Conservation (phyloP, 352 stramenopile species). For the Paralagenidium karlingii region DNA sequence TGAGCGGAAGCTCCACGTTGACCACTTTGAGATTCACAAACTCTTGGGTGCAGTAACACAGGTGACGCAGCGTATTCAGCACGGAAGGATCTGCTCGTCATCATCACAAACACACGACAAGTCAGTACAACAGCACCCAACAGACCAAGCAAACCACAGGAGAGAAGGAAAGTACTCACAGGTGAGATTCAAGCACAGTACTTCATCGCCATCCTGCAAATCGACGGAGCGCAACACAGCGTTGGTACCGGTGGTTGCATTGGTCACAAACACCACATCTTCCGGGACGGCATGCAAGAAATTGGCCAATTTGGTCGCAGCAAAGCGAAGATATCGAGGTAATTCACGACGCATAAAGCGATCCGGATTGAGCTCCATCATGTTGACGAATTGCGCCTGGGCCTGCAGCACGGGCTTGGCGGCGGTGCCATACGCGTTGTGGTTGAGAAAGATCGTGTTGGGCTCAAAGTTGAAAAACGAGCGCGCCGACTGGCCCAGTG, state of each 20-base stretch:
- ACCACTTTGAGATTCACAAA: slow-evolving; percentile 84
- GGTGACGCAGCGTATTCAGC: slow-evolving; percentile 67
- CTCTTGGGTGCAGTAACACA: slow-evolving; percentile 81
- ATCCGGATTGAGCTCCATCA: slow-evolving; percentile 81
- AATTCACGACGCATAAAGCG: slow-evolving; percentile 68
- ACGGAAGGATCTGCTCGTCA: slow-evolving; percentile 48
- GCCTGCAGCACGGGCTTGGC: slow-evolving; percentile 68
- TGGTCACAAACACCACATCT: slow-evolving; percentile 78
- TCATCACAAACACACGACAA: slow-evolving; percentile 5
- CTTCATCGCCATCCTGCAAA: slow-evolving; percentile 79
- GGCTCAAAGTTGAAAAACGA: slow-evolving; percentile 72
- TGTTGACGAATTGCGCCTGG: slow-evolving; percentile 75
- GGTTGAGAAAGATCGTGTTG: slow-evolving; percentile 69
- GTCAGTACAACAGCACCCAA: slow-evolving; percentile 1
- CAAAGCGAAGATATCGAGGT: slow-evolving; percentile 44
- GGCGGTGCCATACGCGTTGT: slow-evolving; percentile 67
- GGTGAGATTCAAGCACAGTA: slow-evolving; percentile 78
- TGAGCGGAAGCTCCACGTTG: slow-evolving; percentile 54
- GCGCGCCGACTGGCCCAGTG: slow-evolving; percentile 53
- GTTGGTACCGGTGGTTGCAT: slow-evolving; percentile 77
- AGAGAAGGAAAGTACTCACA: slow-evolving; percentile 22
- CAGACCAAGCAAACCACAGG: not conserved
- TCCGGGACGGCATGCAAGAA: slow-evolving; percentile 65
- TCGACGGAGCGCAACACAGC: slow-evolving; percentile 73
- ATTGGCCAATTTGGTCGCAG: slow-evolving; percentile 37